Conservation (phyloP, 352 stramenopile species). For the Globisporangium parvum region DNA sequence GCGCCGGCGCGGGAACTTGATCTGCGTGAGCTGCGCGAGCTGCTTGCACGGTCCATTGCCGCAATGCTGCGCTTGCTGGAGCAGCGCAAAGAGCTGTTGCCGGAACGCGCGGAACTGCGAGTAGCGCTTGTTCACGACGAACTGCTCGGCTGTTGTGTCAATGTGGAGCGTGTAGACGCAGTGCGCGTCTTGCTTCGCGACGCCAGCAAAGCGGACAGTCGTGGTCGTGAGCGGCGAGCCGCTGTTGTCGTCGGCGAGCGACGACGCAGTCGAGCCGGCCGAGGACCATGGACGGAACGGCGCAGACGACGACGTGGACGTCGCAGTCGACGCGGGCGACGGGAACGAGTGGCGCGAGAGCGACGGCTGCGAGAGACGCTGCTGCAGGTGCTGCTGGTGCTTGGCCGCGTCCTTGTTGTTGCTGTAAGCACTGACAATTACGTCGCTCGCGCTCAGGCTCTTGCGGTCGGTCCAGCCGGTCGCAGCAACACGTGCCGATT, state of each 20-base stretch:
- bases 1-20: conserved; percentile 57
- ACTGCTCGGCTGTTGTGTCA: conserved; percentile 40
- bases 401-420: not conserved
- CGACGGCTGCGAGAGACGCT: not conserved
- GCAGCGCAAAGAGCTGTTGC: conserved; percentile 26
- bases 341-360: conserved; percentile 3
- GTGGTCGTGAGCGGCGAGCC: conserved; percentile 25
- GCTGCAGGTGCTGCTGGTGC: not conserved
- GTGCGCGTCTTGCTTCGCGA: conserved; percentile 30
- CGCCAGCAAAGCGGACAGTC: conserved; percentile 35
- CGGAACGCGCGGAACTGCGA: conserved; percentile 68
- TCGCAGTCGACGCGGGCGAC: conserved; percentile 4
- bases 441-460: conserved; percentile 1
- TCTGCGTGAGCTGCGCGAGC: conserved; percentile 26
- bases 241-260: conserved; percentile 6
- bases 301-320: not conserved
- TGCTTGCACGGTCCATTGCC: conserved; percentile 35
- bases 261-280: conserved; percentile 3
- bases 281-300: conserved; percentile 10
- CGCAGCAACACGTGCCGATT: not conserved
- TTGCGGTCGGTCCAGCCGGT: conserved; percentile 3
- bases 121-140: conserved; percentile 58
- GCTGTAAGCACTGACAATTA: too few relatives aligned
- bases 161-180: conserved; percentile 55
- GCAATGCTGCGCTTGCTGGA: conserved; percentile 22